A percentile compares a stretch with the other conserved stretches of the same genome.
phyloP scores from a whole-genome alignment of 176 grass and related monocot genomes.

The Oryza glaberrima region DNA sequence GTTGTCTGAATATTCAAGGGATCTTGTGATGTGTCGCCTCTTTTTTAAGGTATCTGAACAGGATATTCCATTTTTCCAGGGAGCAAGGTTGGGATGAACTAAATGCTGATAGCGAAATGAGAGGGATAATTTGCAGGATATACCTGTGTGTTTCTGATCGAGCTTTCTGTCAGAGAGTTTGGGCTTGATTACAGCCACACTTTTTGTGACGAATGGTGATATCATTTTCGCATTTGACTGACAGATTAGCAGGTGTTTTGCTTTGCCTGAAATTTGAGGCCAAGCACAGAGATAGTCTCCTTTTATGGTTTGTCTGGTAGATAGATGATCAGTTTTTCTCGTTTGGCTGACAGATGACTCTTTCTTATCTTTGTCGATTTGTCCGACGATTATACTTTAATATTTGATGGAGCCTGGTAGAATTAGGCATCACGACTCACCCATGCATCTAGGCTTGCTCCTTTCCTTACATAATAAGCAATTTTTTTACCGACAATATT shows the following conservation, averaged over 20 bases:
- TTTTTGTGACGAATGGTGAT: neutral
- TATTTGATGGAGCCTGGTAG: neutral
- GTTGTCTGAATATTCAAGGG: constrained; percentile 16
- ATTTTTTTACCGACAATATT: neutral
- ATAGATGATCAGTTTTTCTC: neutral
- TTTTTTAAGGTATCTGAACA: constrained; percentile 40
- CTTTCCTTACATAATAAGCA: neutral
- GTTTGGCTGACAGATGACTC: neutral
- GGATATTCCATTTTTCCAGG: constrained; percentile 37
- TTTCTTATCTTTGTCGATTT: neutral
- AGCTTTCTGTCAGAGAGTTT: neutral
- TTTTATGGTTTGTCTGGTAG: neutral
- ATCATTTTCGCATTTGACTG: neutral
- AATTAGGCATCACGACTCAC: neutral
- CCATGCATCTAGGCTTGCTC: neutral
- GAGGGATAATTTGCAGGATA: constrained; percentile 37
- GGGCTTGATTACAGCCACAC: neutral
- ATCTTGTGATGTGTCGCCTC: constrained; percentile 35
- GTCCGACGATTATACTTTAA: neutral
- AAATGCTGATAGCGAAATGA: constrained; percentile 34
- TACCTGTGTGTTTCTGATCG: neutral
- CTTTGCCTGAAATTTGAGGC: too few relatives aligned
- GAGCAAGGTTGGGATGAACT: neutral
- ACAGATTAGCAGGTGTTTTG: neutral
- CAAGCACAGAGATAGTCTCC: neutral